These are phyloP conservation scores for Cornus suecica DNA, from an alignment of 148 eudicot genomes.

Conservation along the genomic window DNA sequence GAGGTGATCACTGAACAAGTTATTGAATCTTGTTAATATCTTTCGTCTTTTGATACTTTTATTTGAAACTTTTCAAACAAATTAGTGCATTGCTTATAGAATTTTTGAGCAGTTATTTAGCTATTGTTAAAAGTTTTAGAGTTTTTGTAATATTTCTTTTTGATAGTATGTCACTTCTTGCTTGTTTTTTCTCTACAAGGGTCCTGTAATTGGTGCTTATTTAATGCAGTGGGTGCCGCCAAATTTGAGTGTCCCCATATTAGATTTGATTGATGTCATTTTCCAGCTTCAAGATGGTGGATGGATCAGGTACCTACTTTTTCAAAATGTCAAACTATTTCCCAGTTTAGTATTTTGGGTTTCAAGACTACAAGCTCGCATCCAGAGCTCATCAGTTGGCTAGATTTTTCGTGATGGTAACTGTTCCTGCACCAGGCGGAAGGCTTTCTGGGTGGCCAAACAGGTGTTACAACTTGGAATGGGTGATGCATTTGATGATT, in stretches of 20 bases:
- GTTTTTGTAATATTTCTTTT: not conserved
- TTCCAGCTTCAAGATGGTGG: constrained; percentile 99
- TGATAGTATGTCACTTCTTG: constrained; percentile 8
- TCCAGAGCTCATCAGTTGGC: constrained; percentile 4
- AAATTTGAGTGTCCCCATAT: constrained; percentile 69
- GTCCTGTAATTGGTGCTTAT: constrained; percentile 12
- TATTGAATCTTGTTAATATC: not conserved
- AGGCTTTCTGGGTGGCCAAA: constrained; percentile 97
- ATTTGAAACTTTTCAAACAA: not conserved
- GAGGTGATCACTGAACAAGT: constrained; percentile 47
- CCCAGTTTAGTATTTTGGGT: not conserved
- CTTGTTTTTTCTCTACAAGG: not conserved
- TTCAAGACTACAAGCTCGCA: not conserved
- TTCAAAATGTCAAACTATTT: not conserved
- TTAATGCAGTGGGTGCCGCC: constrained; percentile 94
- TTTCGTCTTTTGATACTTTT: not conserved
- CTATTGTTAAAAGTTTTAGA: not conserved
- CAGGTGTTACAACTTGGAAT: constrained; percentile 95
- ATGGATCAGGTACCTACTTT: constrained; percentile 75
- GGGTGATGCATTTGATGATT: constrained; percentile 99
- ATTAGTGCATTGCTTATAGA: not conserved
- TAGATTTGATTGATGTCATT: constrained; percentile 92
- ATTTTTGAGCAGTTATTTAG: not conserved
- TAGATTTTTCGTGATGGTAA: not conserved
- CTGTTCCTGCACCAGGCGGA: constrained; percentile 50